Evolutionary conservation across 345 rosid genomes (phyloP), one percentile per base, ranked within the genome.

Genomic region (Citrus unshiu): DNA sequence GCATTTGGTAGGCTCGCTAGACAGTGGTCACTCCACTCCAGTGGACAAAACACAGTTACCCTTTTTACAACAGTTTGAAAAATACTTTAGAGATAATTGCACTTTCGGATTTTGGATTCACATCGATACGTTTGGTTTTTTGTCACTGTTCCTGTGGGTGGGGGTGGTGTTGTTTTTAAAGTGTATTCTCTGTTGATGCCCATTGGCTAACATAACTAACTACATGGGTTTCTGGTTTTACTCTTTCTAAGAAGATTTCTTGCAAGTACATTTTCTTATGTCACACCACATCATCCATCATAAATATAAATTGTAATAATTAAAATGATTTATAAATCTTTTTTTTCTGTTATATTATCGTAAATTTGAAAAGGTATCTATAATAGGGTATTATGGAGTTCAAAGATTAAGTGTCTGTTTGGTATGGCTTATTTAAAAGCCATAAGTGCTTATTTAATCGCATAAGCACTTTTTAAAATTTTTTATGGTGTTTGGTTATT

Each of bases 11-110:
- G 91, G 58, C 22, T 54, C 58, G 0, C 58, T 85, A 75, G 94
- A 91, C 79, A 86, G 91, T 3, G 14, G 51, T 13, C 51, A 13
- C 51, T 46, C 51, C 51, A 46, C 18, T 12, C 51, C 93, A 84
- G 76, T 66, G 56, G 25, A 37, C 76, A 65, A 78, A 80, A 79
- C 70, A 56, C 68, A 70, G 54, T 56, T 4, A 5, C 64, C 66
- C 63, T 60, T 64, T 74, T 80, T 72, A 16, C 62, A 74, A 69
- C 74, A 32, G 73, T 77, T 72, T 39, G 12, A 65, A 54, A 72
- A 10, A 43, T 5, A 16, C 43, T 10, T 12, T 13, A 13, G 51
- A n/a, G 24, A 39, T 4, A 37, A 60, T 46, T 70, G 77, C 74
- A 54, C 75, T 80, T 77, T 76, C 84, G 83, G 83, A 74, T 13